phyloP scores from a whole-genome alignment of 352 stramenopile genomes.

The Globisporangium cystogenes region DNA sequence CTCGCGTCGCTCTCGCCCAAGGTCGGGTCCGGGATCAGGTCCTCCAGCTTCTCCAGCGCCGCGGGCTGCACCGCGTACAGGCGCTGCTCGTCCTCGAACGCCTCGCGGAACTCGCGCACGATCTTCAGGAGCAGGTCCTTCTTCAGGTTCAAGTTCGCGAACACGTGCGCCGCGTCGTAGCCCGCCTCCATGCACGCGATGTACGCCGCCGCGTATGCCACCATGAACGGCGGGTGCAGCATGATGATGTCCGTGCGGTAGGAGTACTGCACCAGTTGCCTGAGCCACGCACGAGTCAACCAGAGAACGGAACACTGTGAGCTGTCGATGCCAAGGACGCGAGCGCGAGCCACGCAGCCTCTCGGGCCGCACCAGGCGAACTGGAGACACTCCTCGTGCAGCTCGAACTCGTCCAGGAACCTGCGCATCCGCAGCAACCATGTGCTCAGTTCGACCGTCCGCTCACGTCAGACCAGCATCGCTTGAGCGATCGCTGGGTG shows the following conservation, averaged over 20 bases:
- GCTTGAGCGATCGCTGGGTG: too few species aligned
- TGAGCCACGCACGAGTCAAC: conserved; percentile 12
- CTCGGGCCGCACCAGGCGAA: conserved; percentile 53
- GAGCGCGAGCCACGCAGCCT: background rate
- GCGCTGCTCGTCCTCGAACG: conserved; percentile 72
- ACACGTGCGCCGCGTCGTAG: conserved; percentile 75
- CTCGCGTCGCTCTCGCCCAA: conserved; percentile 22
- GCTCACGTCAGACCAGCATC: too few species aligned
- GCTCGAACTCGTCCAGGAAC: conserved; percentile 80
- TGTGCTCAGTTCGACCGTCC: background rate
- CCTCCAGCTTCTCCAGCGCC: conserved; percentile 75
- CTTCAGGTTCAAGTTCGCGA: conserved; percentile 79
- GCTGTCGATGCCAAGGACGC: background rate
- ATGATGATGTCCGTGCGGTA: conserved; percentile 86
- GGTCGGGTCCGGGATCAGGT: conserved; percentile 64
- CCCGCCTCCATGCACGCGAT: conserved; percentile 72
- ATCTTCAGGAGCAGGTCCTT: conserved; percentile 76
- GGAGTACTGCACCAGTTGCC: conserved; percentile 86
- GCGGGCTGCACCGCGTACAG: conserved; percentile 52
- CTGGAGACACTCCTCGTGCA: conserved; percentile 83
- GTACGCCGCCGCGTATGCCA: conserved; percentile 78
- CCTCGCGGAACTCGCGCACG: conserved; percentile 65
- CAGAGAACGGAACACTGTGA: background rate
- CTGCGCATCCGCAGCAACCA: conserved; percentile 15
- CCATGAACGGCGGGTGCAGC: conserved; percentile 82